phyloP scores from a whole-genome alignment of 2,329 filamentous ascomycete species.

The Ilyonectria robusta region DNA sequence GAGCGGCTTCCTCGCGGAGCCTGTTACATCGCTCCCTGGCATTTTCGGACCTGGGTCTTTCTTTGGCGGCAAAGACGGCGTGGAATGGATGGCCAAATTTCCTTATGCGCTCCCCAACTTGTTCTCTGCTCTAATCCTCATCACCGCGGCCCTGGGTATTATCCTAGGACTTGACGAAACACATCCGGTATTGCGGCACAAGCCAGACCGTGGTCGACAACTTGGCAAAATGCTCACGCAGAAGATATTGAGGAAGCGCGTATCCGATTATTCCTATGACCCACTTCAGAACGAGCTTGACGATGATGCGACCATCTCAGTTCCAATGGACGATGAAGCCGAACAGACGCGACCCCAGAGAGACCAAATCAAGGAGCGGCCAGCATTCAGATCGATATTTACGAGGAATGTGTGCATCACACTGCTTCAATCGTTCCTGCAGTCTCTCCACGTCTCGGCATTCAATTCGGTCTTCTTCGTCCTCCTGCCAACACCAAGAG shows the following conservation, averaged over 20 bases:
- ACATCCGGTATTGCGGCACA: constrained; percentile 26
- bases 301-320: background rate
- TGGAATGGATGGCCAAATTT: constrained; percentile 39
- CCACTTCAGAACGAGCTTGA: background rate
- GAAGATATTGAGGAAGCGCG: background rate
- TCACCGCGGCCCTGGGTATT: constrained; percentile 34
- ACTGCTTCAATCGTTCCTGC: constrained; percentile 30
- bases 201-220: constrained; percentile 28
- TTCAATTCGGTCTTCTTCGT: constrained; percentile 45
- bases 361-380: background rate
- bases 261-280: background rate
- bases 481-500: constrained; percentile 35
- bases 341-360: background rate
- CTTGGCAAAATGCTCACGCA: constrained; percentile 20
- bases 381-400: constrained; percentile 31
- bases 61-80: constrained; percentile 35
- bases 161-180: constrained; percentile 44
- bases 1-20: constrained; percentile 44
- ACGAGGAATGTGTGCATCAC: constrained; percentile 37
- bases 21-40: constrained; percentile 31
- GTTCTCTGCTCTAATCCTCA: constrained; percentile 31
- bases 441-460: constrained; percentile 30
- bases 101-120: constrained; percentile 44
- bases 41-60: constrained; percentile 40
- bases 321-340: background rate